A percentile compares a stretch with the other conserved stretches of the same genome.
Evolutionary conservation across 192 early-diverging fungal species (phyloP).

Genomic region (Podila epigama): DNA sequence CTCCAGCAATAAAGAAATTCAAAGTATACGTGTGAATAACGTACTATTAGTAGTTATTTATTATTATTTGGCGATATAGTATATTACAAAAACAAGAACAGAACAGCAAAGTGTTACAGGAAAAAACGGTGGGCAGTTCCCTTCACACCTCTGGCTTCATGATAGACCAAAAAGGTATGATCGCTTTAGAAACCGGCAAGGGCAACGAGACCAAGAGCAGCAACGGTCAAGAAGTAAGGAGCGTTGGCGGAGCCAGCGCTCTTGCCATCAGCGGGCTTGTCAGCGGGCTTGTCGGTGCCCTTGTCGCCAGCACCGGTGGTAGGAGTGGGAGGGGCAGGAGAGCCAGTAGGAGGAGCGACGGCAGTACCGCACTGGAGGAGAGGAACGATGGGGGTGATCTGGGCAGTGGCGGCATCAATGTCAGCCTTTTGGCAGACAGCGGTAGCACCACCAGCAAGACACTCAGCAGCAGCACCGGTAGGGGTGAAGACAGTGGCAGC

Average conservation of each 20-base stretch:
- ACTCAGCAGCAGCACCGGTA: conserved; percentile 14
- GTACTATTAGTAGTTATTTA: no score
- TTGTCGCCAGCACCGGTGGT: background rate
- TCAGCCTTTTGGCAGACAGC: conserved; percentile 23
- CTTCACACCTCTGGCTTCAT: no score
- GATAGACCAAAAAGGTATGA: background rate
- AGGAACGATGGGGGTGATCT: background rate
- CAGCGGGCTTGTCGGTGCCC: background rate
- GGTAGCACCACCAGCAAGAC: background rate
- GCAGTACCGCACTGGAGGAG: conserved; percentile 6
- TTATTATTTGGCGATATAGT: background rate
- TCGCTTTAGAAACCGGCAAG: conserved; percentile 42
- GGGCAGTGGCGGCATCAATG: background rate
- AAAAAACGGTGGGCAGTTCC: no score
- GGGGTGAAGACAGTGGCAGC: conserved; percentile 2
- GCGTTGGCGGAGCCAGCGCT: conserved; percentile 16
- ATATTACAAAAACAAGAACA: background rate
- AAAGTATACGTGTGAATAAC: no score
- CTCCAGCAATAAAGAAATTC: no score
- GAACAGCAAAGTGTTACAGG: background rate
- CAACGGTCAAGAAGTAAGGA: conserved; percentile 34
- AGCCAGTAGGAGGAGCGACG: background rate
- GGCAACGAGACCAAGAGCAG: conserved; percentile 42
- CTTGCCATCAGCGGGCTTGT: no score
- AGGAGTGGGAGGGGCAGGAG: background rate